These are phyloP conservation scores for Cladochytrium replicatum DNA, from an alignment of 192 early-diverging fungal genomes.

Conservation along the genomic window DNA sequence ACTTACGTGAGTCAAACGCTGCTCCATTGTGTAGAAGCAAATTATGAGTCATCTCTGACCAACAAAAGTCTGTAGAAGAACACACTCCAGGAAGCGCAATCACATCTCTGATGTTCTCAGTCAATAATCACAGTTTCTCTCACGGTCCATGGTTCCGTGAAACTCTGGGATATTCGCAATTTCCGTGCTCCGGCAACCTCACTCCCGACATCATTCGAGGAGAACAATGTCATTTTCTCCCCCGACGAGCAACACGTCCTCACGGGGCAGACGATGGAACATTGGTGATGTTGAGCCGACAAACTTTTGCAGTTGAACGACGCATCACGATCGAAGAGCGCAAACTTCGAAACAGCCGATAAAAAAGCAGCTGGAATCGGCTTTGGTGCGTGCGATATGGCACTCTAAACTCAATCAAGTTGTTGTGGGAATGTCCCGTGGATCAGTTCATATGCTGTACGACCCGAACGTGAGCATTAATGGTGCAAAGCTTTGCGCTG, in stretches of 20 bases:
- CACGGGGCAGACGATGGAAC: slow-evolving; percentile 71
- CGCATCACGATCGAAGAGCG: too few relatives aligned
- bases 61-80: too few relatives aligned
- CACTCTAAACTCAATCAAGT: slow-evolving; percentile 83
- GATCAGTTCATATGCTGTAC: slow-evolving; percentile 67
- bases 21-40: not conserved
- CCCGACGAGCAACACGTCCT: slow-evolving; percentile 72
- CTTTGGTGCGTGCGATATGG: slow-evolving; percentile 77
- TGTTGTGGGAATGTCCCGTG: slow-evolving; percentile 64
- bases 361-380: too few relatives aligned
- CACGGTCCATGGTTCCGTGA: slow-evolving; percentile 79
- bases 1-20: slow-evolving; percentile 37
- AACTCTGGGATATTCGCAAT: slow-evolving; percentile 88
- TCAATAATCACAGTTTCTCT: slow-evolving; percentile 55
- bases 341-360: too few relatives aligned
- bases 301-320: too few relatives aligned
- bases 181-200: slow-evolving; percentile 53
- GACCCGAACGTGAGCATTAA: slow-evolving; percentile 52
- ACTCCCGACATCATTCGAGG: slow-evolving; percentile 57
- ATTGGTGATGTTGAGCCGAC: too few relatives aligned
- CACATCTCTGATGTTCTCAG: slow-evolving; percentile 58
- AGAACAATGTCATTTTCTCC: slow-evolving; percentile 72
- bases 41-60: too few relatives aligned
- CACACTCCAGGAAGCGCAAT: slow-evolving; percentile 61
- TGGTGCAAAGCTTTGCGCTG: slow-evolving; percentile 63